Percentiles rank a stretch among this genome's conserved stretches.
phyloP scores from a whole-genome alignment of 345 rosid genomes.

The Durio zibethinus region DNA sequence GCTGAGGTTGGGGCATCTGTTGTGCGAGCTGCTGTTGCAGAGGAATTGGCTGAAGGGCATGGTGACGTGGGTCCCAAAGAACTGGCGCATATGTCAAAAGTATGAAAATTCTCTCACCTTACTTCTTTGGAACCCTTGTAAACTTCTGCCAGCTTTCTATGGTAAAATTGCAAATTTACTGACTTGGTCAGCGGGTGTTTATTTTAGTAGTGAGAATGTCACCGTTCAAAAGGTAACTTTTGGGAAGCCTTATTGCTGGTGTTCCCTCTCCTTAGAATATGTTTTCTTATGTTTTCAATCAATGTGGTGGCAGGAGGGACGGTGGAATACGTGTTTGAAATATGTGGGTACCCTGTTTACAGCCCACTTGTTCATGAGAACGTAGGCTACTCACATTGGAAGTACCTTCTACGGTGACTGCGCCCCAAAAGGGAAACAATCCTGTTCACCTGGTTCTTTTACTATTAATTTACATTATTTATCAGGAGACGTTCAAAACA shows the following conservation, averaged over 20 bases:
- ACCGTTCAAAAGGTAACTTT: too few relatives aligned
- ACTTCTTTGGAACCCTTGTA: not conserved
- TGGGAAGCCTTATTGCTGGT: too few relatives aligned
- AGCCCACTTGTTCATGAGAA: slow-evolving; percentile 95
- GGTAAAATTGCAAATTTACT: too few relatives aligned
- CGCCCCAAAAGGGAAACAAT: not conserved
- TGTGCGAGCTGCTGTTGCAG: slow-evolving; percentile 73
- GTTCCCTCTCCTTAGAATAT: too few relatives aligned
- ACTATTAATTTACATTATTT: not conserved
- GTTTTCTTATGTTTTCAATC: not conserved
- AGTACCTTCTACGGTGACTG: too few relatives aligned
- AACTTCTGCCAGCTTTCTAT: too few relatives aligned
- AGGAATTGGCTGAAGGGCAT: slow-evolving; percentile 82
- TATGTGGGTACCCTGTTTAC: slow-evolving; percentile 97
- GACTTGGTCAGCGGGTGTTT: too few relatives aligned
- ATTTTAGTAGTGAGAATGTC: too few relatives aligned
- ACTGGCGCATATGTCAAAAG: slow-evolving; percentile 80
- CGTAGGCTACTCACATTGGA: slow-evolving; percentile 21
- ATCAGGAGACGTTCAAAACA: not conserved
- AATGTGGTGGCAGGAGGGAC: slow-evolving; percentile 67
- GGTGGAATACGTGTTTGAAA: slow-evolving; percentile 52
- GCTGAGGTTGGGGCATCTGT: slow-evolving; percentile 97
- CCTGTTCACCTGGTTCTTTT: not conserved
- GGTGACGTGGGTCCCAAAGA: slow-evolving; percentile 70
- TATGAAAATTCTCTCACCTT: slow-evolving; percentile 18